A percentile compares a stretch with the other conserved stretches of the same genome.
Conservation (phyloP, 148 eudicot species). For the Vaccinium myrtillus region DNA sequence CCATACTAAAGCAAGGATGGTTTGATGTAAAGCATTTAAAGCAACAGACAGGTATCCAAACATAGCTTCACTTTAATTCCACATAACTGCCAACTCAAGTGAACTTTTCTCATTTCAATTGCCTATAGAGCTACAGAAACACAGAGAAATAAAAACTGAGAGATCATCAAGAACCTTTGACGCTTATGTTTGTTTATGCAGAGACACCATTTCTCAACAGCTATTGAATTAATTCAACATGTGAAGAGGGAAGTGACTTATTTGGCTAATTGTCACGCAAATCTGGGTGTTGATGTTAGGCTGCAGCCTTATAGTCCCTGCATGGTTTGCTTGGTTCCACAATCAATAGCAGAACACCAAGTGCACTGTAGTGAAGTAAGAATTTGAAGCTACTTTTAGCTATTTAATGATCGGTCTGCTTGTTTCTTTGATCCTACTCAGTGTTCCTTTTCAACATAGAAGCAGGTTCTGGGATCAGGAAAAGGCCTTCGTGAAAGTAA, state of each 20-base stretch:
- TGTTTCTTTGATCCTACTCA: neutral
- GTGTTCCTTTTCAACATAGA: neutral
- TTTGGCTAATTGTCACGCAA: neutral
- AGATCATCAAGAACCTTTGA: neutral
- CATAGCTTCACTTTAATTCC: neutral
- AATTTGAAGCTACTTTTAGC: neutral
- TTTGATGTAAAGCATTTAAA: neutral
- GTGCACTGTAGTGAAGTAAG: neutral
- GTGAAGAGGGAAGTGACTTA: neutral
- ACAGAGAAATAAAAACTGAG: slow-evolving; percentile 2
- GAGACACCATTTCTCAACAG: neutral
- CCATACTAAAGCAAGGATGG: slow-evolving; percentile 3
- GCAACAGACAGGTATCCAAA: neutral
- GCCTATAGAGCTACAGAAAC: neutral
- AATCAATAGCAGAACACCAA: neutral
- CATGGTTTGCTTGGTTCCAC: neutral
- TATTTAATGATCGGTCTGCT: neutral
- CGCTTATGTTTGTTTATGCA: neutral
- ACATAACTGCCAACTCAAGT: slow-evolving; percentile 4
- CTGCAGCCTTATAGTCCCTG: neutral
- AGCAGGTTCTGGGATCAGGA: neutral
- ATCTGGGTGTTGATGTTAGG: neutral
- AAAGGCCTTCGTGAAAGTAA: neutral
- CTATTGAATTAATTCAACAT: neutral
- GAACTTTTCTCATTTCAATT: neutral